phyloP scores from a whole-genome alignment of 108 stramenopile genomes.

The Fragilaria radians region DNA sequence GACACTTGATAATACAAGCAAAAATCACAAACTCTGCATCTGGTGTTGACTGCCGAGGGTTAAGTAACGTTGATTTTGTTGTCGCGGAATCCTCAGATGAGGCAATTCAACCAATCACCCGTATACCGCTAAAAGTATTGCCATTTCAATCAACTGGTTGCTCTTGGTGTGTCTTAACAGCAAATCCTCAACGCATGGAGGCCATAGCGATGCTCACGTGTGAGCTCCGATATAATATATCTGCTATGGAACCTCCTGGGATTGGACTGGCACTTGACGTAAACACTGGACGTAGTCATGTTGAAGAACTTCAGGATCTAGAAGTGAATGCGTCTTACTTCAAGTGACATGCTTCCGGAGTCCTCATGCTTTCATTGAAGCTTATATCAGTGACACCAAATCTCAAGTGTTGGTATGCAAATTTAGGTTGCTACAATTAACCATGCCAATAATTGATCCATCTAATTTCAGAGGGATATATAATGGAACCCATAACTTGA shows the following conservation, averaged over 20 bases:
- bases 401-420: too few species aligned
- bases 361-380: too few species aligned
- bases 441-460: too few species aligned
- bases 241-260: slow-evolving; percentile 59
- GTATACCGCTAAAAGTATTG: slow-evolving; percentile 65
- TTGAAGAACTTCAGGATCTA: slow-evolving; percentile 85
- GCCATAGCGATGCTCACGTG: slow-evolving; percentile 72
- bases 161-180: slow-evolving; percentile 75
- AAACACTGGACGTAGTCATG: slow-evolving; percentile 47
- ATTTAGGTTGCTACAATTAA: too few species aligned
- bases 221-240: slow-evolving; percentile 76
- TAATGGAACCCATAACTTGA: too few species aligned
- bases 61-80: slow-evolving; percentile 74
- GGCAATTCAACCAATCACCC: slow-evolving; percentile 56
- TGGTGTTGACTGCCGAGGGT: slow-evolving; percentile 30
- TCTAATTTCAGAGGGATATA: too few species aligned
- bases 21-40: slow-evolving; percentile 52
- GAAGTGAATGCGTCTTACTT: slow-evolving; percentile 72
- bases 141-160: slow-evolving; percentile 60
- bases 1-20: slow-evolving; percentile 80
- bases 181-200: slow-evolving; percentile 70
- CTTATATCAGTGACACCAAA: too few species aligned
- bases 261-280: slow-evolving; percentile 42
- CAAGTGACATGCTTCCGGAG: too few species aligned
- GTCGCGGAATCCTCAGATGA: slow-evolving; percentile 92